Evolutionary conservation across 192 early-diverging fungal species (phyloP).

Genomic region (Umbelopsis isabellina): DNA sequence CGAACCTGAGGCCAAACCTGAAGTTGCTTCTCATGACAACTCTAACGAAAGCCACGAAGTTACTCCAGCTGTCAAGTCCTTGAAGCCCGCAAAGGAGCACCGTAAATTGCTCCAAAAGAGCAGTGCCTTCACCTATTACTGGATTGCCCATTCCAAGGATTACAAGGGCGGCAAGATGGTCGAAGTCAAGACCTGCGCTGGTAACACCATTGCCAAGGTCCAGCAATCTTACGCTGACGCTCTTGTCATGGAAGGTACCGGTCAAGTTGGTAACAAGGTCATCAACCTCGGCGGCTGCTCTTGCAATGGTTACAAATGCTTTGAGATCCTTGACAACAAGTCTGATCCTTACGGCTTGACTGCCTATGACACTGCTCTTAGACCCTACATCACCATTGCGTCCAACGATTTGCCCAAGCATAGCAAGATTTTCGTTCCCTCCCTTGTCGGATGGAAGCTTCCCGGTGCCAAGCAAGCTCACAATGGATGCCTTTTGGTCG

Average conservation of each 20-base stretch:
- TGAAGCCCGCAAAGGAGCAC: conserved; percentile 22
- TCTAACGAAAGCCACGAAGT: not conserved
- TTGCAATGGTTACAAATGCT: conserved; percentile 41
- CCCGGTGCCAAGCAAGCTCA: conserved; percentile 33
- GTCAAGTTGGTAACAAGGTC: conserved; percentile 31
- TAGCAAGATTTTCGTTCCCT: conserved; percentile 44
- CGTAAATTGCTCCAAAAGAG: conserved; percentile 35
- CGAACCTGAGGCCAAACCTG: conserved; percentile 2
- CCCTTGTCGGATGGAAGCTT: conserved; percentile 38
- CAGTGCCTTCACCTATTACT: conserved; percentile 41
- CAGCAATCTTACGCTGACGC: conserved; percentile 33
- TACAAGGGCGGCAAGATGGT: conserved; percentile 27
- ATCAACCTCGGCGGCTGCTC: conserved; percentile 41
- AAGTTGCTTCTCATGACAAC: not conserved
- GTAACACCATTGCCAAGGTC: conserved; percentile 31
- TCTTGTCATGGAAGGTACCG: conserved; percentile 43
- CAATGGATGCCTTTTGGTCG: conserved; percentile 42
- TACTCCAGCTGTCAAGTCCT: not conserved
- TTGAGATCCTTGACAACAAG: conserved; percentile 32
- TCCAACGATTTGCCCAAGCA: conserved; percentile 40
- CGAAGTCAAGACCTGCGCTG: conserved; percentile 36
- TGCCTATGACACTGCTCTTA: conserved; percentile 35
- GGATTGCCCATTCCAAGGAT: conserved; percentile 38
- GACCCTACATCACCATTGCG: conserved; percentile 43
- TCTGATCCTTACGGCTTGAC: conserved; percentile 41